Percentiles rank a stretch among this genome's conserved stretches.
These are phyloP conservation scores for Bathelium albidoporum DNA, from an alignment of 495 filamentous ascomycete genomes.

Conservation along the genomic window DNA sequence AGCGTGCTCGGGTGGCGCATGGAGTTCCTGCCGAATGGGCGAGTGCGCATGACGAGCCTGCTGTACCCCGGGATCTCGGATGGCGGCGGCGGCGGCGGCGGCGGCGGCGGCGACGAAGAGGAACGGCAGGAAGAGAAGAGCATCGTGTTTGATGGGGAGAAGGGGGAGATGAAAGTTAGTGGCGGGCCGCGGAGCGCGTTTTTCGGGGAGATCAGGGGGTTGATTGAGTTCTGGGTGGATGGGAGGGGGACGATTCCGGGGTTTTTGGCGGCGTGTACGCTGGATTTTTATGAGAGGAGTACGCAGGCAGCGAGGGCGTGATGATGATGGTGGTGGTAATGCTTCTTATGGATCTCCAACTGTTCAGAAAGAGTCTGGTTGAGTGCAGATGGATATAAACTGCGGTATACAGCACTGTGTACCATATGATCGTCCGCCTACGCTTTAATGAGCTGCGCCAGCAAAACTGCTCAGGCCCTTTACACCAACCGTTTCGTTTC, in stretches of 20 bases:
- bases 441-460: too few relatives aligned
- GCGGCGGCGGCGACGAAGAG: slow-evolving; percentile 38
- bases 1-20: slow-evolving; percentile 84
- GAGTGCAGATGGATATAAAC: too few relatives aligned
- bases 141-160: slow-evolving; percentile 94
- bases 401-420: too few relatives aligned
- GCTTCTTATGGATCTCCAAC: too few relatives aligned
- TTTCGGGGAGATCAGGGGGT: slow-evolving; percentile 67
- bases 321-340: too few relatives aligned
- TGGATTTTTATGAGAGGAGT: slow-evolving; percentile 85
- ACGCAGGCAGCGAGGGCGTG: slow-evolving; percentile 44
- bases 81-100: slow-evolving; percentile 30
- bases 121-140: slow-evolving; percentile 65
- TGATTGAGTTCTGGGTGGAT: slow-evolving; percentile 89
- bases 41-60: slow-evolving; percentile 72
- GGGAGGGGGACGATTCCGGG: slow-evolving; percentile 84
- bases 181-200: slow-evolving; percentile 82
- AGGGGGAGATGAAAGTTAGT: slow-evolving; percentile 91
- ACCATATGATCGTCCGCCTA: too few relatives aligned
- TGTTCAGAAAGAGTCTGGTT: too few relatives aligned
- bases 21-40: slow-evolving; percentile 86
- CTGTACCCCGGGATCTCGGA: slow-evolving; percentile 49
- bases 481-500: too few relatives aligned
- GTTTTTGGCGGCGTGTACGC: slow-evolving; percentile 76
- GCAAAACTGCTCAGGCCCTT: too few relatives aligned